These are phyloP conservation scores for Gamsiella multidivaricata DNA, from an alignment of 192 early-diverging fungal species.

Conservation along the genomic window DNA sequence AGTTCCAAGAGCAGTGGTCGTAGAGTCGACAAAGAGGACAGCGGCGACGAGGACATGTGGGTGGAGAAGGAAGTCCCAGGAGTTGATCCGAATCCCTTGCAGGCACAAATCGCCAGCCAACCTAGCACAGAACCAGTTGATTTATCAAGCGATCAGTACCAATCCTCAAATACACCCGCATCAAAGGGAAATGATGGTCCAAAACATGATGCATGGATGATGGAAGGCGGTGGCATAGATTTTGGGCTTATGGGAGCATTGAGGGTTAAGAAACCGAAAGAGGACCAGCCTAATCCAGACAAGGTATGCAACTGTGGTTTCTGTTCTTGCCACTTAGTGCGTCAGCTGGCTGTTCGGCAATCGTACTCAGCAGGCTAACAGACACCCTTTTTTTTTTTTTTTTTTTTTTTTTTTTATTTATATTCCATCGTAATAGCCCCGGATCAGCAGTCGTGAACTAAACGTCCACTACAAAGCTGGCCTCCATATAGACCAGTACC, in stretches of 20 bases:
- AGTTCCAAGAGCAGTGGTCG: not conserved
- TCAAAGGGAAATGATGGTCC: not conserved
- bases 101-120: not conserved
- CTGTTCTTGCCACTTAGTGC: too few species aligned
- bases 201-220: constrained; percentile 48
- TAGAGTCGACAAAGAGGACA: constrained; percentile 8
- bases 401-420: not conserved
- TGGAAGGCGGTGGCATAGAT: constrained; percentile 51
- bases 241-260: constrained; percentile 55
- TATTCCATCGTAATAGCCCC: constrained; percentile 21
- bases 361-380: too few species aligned
- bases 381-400: not conserved
- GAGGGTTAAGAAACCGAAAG: constrained; percentile 53
- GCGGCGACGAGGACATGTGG: constrained; percentile 47
- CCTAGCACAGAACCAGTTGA: not conserved
- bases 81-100: not conserved
- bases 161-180: not conserved
- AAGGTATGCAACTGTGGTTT: constrained; percentile 26
- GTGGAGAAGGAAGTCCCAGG: constrained; percentile 37
- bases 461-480: constrained; percentile 58
- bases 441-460: constrained; percentile 56
- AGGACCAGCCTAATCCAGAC: constrained; percentile 56
- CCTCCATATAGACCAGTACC: constrained; percentile 53
- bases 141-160: not conserved
- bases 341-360: too few species aligned